phyloP scores from a whole-genome alignment of 1,139 yeast species.

The Protomyces pachydermus region DNA sequence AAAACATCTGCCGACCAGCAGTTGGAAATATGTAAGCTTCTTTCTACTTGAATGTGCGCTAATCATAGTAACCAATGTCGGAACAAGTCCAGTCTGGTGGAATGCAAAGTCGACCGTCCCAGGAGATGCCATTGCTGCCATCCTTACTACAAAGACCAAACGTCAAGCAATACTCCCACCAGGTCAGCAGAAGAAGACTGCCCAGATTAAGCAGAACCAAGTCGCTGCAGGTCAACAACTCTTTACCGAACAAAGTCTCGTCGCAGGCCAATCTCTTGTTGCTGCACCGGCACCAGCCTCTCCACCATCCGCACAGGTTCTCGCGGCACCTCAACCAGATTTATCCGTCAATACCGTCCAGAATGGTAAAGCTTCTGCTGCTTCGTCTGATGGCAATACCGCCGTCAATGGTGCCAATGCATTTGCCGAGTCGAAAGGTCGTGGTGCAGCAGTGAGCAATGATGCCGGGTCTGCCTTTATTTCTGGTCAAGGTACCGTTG shows the following conservation, averaged over 20 bases:
- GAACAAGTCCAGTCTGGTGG: neutral
- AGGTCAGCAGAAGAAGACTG: neutral
- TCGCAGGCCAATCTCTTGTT: neutral
- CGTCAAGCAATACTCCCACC: neutral
- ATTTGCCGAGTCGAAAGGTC: slow-evolving; percentile 3
- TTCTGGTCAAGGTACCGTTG: slow-evolving; percentile 1
- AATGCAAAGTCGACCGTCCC: neutral
- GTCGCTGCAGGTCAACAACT: neutral
- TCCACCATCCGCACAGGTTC: neutral
- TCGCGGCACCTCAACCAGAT: neutral
- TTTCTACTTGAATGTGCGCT: neutral
- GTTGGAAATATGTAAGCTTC: neutral
- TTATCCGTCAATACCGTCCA: neutral
- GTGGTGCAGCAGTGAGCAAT: neutral
- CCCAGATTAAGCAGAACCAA: neutral
- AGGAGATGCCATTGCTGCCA: neutral
- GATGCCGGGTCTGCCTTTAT: slow-evolving; percentile 1
- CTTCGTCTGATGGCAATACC: neutral
- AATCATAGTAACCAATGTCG: neutral
- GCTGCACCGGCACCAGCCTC: neutral
- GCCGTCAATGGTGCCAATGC: neutral
- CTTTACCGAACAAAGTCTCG: neutral
- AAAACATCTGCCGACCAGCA: neutral
- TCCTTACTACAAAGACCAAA: neutral
- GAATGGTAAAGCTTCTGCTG: slow-evolving; percentile 1